These are phyloP conservation scores for Emydomyces testavorans DNA, from an alignment of 2,329 filamentous ascomycete genomes.

Conservation along the genomic window DNA sequence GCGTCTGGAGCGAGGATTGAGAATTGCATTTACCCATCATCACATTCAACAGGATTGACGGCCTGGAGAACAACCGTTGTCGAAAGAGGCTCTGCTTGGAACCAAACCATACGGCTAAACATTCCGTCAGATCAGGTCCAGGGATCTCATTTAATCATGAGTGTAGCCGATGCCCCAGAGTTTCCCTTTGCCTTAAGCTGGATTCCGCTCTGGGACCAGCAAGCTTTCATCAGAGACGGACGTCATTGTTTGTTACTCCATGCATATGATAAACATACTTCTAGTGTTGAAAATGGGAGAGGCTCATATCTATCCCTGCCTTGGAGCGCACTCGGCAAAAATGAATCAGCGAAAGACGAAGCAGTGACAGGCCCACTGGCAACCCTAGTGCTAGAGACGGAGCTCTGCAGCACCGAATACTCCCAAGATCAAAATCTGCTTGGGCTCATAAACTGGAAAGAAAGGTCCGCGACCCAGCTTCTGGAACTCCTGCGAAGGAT, in stretches of 20 bases:
- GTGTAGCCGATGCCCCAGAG: constrained; percentile 71
- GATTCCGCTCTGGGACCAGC: constrained; percentile 85
- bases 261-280: constrained; percentile 82
- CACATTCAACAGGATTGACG: constrained; percentile 65
- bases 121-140: constrained; percentile 70
- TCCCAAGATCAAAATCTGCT: constrained; percentile 84
- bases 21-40: constrained; percentile 74
- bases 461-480: constrained; percentile 59
- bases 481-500: constrained; percentile 66
- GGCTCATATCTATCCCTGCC: constrained; percentile 78
- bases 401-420: constrained; percentile 86
- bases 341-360: constrained; percentile 59
- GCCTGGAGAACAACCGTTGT: constrained; percentile 79
- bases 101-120: constrained; percentile 71
- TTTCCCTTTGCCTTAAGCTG: constrained; percentile 85
- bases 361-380: constrained; percentile 67
- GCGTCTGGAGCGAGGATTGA: constrained; percentile 70
- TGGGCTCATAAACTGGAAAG: constrained; percentile 75
- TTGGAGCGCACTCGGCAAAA: constrained; percentile 59
- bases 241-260: constrained; percentile 72
- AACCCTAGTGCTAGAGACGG: constrained; percentile 66
- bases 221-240: constrained; percentile 81
- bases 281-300: constrained; percentile 57
- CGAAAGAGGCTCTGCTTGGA: constrained; percentile 72
- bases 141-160: constrained; percentile 77